Base-by-base conservation (phyloP, 441 rosid species). In the Erysimum cheiri region DNA sequence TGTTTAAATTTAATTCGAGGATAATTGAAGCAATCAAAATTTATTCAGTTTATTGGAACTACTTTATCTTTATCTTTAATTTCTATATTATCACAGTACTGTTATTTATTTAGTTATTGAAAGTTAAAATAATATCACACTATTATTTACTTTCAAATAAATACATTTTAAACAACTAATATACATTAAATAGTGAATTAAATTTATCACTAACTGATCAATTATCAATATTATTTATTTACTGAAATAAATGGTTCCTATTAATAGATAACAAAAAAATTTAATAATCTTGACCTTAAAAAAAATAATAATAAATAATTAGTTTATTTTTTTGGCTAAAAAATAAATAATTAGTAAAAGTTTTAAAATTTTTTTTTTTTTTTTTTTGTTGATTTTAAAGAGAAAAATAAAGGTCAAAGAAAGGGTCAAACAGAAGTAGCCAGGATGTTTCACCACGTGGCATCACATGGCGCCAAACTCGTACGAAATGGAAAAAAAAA, bases 391-490 rank as follows among this genome's bases (percentile, higher is more conserved):
- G 29, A 57, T 70, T 32, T 39, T 14, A 37, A 37, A 46, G 1
- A 22, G 12, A 15, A 28, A 39, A 19, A 28, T 13, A 35, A 43
- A 31, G 19, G 40, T 73, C 57, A 66, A 73, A 60, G 57, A 60
- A 43, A 49, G 9, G 39, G 73, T 56, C 65, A 68, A 68, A 68
- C 59, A 55, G 11, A 69, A 53, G n/a, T 6, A 60, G 31, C 73
- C n/a, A 60, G 17, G n/a, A 60, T 60, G 35, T 17, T 28, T 26
- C 2, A 54, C 37, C 53, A 61, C 74, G 74, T 68, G 74, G 78
- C 75, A 69, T 39, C 71, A 69, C 56, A 70, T 64, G 79, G 66
- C 61, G 67, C 71, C 71, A 75, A 69, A 57, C 52, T 64, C 57
- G 62, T 64, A 64, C 62, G 61, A 75, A 55, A 47, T 72, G 55